These are phyloP conservation scores for Immersiella caudata DNA, from an alignment of 495 filamentous ascomycete genomes.

Conservation along the genomic window DNA sequence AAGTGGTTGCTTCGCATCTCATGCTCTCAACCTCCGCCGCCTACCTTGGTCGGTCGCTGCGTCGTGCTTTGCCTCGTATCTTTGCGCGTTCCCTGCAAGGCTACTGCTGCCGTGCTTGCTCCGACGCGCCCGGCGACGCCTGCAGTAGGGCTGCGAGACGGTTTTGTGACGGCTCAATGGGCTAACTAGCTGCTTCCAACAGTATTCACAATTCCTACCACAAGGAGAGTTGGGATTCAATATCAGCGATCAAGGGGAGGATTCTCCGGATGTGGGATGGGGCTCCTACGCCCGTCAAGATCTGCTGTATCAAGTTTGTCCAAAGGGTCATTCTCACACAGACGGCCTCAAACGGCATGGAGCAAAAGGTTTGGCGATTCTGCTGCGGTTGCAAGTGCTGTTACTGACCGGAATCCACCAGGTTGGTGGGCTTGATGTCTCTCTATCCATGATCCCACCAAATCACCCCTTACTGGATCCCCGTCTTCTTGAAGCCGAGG, in stretches of 20 bases:
- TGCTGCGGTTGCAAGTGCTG: slow-evolving; percentile 17
- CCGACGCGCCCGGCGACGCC: not conserved
- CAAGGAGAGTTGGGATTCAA: slow-evolving; percentile 78
- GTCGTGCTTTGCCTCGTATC: slow-evolving; percentile 6
- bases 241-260: slow-evolving; percentile 83
- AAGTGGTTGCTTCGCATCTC: slow-evolving; percentile 16
- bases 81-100: not conserved
- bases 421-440: slow-evolving; percentile 84
- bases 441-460: slow-evolving; percentile 78
- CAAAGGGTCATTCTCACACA: slow-evolving; percentile 92
- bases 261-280: slow-evolving; percentile 88
- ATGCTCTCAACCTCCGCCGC: not conserved
- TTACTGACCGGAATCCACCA: slow-evolving; percentile 50
- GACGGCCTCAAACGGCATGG: slow-evolving; percentile 77
- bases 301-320: slow-evolving; percentile 96
- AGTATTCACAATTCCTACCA: slow-evolving; percentile 86
- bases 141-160: slow-evolving; percentile 8
- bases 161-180: not conserved
- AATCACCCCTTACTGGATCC: slow-evolving; percentile 78
- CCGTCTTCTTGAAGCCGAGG: slow-evolving; percentile 84
- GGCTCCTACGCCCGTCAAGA: slow-evolving; percentile 71
- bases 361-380: slow-evolving; percentile 71
- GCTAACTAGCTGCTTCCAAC: slow-evolving; percentile 27
- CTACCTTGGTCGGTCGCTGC: slow-evolving; percentile 2
- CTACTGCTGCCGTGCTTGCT: not conserved